Percentiles rank a stretch among this genome's conserved stretches.
Evolutionary conservation across 2,329 filamentous ascomycete species (phyloP).

Genomic region (Neonectria neomacrospora): DNA sequence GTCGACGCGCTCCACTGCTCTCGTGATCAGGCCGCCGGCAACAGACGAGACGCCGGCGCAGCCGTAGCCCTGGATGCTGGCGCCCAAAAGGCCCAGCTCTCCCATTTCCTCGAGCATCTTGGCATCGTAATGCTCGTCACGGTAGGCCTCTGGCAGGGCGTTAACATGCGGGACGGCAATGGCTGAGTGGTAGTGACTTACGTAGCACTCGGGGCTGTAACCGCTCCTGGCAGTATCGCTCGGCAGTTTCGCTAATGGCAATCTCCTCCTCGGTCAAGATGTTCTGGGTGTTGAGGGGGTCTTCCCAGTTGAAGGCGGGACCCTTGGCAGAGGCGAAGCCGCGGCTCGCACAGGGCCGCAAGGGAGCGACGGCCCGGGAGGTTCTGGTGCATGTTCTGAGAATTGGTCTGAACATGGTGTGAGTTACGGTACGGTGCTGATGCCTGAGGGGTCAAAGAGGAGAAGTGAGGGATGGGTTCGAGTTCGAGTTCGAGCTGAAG

Average conservation of each 20-base stretch:
- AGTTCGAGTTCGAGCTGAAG: conserved; percentile 18
- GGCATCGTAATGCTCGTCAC: conserved; percentile 86
- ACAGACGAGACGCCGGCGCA: conserved; percentile 90
- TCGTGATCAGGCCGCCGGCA: conserved; percentile 88
- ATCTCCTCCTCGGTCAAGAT: conserved; percentile 90
- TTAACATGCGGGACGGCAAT: conserved; percentile 13
- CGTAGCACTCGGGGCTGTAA: conserved; percentile 87
- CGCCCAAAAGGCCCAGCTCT: conserved; percentile 86
- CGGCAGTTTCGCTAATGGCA: conserved; percentile 89
- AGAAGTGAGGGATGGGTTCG: conserved; percentile 5
- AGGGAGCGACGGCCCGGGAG: conserved; percentile 38
- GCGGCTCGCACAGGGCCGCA: conserved; percentile 45
- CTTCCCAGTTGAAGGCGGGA: conserved; percentile 84
- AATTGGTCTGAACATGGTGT: conserved; percentile 48
- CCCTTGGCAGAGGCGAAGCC: conserved; percentile 51
- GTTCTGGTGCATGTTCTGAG: conserved; percentile 45
- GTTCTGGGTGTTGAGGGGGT: conserved; percentile 80
- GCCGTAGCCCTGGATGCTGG: conserved; percentile 87
- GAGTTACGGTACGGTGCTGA: conserved; percentile 12
- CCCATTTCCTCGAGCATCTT: conserved; percentile 93
- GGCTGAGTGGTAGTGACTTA: conserved; percentile 52
- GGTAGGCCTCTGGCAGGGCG: conserved; percentile 73
- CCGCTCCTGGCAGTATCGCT: conserved; percentile 92
- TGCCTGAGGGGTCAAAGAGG: neutral
- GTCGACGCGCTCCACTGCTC: conserved; percentile 90